These are phyloP conservation scores for Catharanthus roseus DNA, from an alignment of 257 asterid species.

Conservation along the genomic window DNA sequence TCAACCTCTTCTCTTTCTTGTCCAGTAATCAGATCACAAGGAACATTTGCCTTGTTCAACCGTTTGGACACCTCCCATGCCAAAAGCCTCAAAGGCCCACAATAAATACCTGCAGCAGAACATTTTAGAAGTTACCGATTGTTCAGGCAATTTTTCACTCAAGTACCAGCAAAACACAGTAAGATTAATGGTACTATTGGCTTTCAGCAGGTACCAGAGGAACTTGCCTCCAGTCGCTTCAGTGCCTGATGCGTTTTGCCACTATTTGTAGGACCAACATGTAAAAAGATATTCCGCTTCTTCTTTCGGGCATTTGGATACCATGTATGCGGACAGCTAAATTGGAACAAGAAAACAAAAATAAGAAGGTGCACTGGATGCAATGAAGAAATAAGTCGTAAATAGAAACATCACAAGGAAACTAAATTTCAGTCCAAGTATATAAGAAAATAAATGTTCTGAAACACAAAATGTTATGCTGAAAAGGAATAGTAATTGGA, in stretches of 20 bases:
- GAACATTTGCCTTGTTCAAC: slow-evolving; percentile 80
- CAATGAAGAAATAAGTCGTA: slow-evolving; percentile 7
- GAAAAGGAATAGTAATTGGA: neutral
- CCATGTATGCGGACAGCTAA: slow-evolving; percentile 88
- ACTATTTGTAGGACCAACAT: slow-evolving; percentile 98
- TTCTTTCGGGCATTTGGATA: slow-evolving; percentile 81
- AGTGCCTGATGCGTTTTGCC: slow-evolving; percentile 90
- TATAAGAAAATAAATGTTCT: slow-evolving; percentile 2
- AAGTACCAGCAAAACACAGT: slow-evolving; percentile 11
- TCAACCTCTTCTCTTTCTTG: slow-evolving; percentile 89
- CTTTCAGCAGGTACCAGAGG: slow-evolving; percentile 50
- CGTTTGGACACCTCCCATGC: slow-evolving; percentile 97
- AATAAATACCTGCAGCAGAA: slow-evolving; percentile 59
- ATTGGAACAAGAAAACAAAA: slow-evolving; percentile 6
- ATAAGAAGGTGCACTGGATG: neutral
- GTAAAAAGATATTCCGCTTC: slow-evolving; percentile 61
- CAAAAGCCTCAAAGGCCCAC: slow-evolving; percentile 96
- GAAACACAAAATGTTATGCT: neutral
- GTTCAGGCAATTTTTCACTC: neutral
- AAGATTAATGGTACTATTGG: neutral
- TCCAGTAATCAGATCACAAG: slow-evolving; percentile 91
- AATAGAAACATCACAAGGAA: neutral
- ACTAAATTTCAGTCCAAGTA: slow-evolving; percentile 6
- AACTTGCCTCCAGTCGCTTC: slow-evolving; percentile 66
- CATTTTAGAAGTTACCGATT: slow-evolving; percentile 9